Base-by-base conservation (phyloP, 106 monocot species). In the Apostasia ramifera region DNA sequence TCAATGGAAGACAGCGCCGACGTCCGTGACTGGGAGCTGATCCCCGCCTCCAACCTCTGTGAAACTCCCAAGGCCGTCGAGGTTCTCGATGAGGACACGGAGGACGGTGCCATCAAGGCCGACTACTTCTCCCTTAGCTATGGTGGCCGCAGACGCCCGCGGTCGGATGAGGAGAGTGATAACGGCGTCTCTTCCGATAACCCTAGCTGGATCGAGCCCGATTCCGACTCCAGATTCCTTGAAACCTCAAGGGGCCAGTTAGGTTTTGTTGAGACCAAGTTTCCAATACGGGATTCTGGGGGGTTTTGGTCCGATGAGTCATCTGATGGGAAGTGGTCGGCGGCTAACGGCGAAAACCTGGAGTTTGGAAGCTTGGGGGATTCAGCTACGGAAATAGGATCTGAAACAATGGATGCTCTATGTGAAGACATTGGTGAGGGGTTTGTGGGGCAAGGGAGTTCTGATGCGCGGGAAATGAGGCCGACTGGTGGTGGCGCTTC, bases 41-140 rank as follows among this genome's bases (percentile, higher is more conserved):
- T 83, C 37, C 56, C 66, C 12, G 44, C 2, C 53, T 10, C 79
- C 47, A 68, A 60, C 15, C 2, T 66, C 48, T 9, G 15, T 0
- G 69, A 53, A 2, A 38, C 8, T 1, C 12, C 8, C 7, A 59
- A 68, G 47, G 39, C 10, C 14, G 56, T 61, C 56, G 40, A 44
- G 13, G 59, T 10, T 5, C 55, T 57, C 43, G 70, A 70, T 13
- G 73, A 56, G 6, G 63, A 59, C n/a, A 37, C 82, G n/a, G 40
- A 47, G 2, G 71, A 54, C 12, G 70, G 54, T n/a, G 73, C 67
- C 41, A 80, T 86, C 72, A 76, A 81, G 37, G 51, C 74, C 13
- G 75, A 87, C 55, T 87, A 87, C 77, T 87, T 87, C 66, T 55
- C 83, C 6, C 69, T 83, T 3, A 68, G 63, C 5, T 71, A 66